A percentile compares a stretch with the other conserved stretches of the same genome.
Evolutionary conservation across 2,329 filamentous ascomycete species (phyloP).

Genomic region (Ambrosiella beaveri): DNA sequence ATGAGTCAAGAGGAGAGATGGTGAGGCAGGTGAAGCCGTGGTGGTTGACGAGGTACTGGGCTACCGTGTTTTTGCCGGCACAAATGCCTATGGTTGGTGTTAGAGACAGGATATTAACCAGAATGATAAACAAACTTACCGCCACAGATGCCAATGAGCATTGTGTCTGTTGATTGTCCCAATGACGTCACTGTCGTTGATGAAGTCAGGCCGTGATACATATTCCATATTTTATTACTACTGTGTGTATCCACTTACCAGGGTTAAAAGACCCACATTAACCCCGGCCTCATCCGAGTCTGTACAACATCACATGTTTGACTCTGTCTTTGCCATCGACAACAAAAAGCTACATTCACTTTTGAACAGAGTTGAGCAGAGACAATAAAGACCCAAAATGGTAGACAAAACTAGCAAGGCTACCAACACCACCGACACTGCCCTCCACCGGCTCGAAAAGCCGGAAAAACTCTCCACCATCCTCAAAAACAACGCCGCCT

Average conservation of each 20-base stretch:
- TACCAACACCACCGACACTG: neutral
- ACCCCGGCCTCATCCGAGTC: too few species aligned
- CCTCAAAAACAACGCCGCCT: conserved; percentile 34
- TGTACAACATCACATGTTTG: too few species aligned
- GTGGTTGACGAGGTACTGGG: conserved; percentile 68
- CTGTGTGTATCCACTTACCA: too few species aligned
- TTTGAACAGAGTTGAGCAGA: too few species aligned
- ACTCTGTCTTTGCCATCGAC: too few species aligned
- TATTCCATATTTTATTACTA: too few species aligned
- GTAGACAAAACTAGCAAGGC: too few species aligned
- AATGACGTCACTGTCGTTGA: neutral
- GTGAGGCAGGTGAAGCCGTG: conserved; percentile 65
- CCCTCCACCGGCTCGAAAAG: neutral
- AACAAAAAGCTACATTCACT: too few species aligned
- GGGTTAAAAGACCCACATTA: too few species aligned
- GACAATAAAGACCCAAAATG: too few species aligned
- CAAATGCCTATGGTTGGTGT: conserved; percentile 51
- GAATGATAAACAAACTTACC: conserved; percentile 27
- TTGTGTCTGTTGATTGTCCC: neutral
- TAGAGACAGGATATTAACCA: neutral
- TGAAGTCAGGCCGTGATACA: too few species aligned
- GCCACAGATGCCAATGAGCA: conserved; percentile 65
- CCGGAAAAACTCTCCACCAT: conserved; percentile 44
- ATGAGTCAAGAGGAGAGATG: conserved; percentile 22
- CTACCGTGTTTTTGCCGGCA: conserved; percentile 80